phyloP scores from a whole-genome alignment of 2,329 filamentous ascomycete genomes.

The Fusarium sp. region DNA sequence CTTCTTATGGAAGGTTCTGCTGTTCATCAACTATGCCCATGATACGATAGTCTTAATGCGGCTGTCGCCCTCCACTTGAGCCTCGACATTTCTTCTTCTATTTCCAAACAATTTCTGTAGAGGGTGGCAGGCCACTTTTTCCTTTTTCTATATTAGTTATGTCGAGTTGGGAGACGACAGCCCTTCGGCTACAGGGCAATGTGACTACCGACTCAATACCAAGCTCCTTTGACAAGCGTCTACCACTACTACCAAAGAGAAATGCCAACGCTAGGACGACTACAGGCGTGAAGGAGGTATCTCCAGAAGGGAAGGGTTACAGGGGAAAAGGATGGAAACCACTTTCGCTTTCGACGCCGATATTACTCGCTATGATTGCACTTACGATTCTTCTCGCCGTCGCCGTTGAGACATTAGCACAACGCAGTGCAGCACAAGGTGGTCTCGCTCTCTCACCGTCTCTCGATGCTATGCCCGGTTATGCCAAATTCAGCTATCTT shows the following conservation, averaged over 20 bases:
- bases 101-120: neutral
- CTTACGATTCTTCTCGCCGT: conserved; percentile 53
- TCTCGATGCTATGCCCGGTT: conserved; percentile 46
- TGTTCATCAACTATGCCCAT: neutral
- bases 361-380: conserved; percentile 50
- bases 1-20: neutral
- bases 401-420: conserved; percentile 56
- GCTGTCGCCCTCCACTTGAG: neutral
- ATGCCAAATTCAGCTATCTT: conserved; percentile 53
- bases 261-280: neutral
- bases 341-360: conserved; percentile 39
- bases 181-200: conserved; percentile 7
- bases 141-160: neutral
- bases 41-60: neutral
- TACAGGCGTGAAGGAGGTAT: neutral
- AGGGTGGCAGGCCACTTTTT: conserved; percentile 16
- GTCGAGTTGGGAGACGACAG: conserved; percentile 30
- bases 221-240: conserved; percentile 1
- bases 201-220: neutral
- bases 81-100: neutral
- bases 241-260: conserved; percentile 1
- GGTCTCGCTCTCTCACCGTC: conserved; percentile 49
- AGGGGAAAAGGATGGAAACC: conserved; percentile 34
- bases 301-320: fast-evolving
- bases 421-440: conserved; percentile 50